These are phyloP conservation scores for Chaetomium tenue DNA, from an alignment of 495 filamentous ascomycete species.

Conservation along the genomic window DNA sequence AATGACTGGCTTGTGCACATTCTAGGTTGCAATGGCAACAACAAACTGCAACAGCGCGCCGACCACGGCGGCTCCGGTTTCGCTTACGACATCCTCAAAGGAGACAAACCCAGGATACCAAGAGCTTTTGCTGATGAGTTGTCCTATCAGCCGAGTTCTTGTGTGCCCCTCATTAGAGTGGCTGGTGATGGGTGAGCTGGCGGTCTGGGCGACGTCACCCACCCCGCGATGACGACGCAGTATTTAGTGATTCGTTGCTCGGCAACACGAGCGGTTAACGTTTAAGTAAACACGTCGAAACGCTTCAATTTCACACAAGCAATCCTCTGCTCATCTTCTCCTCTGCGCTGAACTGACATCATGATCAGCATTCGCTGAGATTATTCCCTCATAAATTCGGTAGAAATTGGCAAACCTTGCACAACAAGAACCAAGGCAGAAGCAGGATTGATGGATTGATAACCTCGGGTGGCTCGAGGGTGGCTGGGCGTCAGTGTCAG, in stretches of 20 bases:
- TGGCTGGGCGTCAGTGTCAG: not conserved
- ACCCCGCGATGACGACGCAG: not conserved
- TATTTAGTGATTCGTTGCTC: constrained; percentile 15
- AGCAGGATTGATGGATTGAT: not conserved
- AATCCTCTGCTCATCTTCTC: not conserved
- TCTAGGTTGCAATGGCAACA: too few species aligned
- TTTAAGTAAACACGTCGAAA: not conserved
- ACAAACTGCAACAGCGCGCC: not conserved
- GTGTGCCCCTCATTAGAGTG: constrained; percentile 1
- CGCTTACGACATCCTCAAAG: not conserved
- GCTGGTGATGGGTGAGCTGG: constrained; percentile 17
- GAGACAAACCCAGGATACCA: not conserved
- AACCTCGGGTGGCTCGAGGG: not conserved
- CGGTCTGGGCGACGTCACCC: constrained; percentile 9
- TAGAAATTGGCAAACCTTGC: not conserved
- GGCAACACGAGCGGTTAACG: constrained; percentile 15
- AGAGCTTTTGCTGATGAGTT: not conserved
- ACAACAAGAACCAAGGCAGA: not conserved
- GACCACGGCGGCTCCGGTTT: not conserved
- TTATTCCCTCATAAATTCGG: not conserved
- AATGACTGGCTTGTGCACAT: too few species aligned
- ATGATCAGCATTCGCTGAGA: not conserved
- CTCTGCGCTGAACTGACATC: not conserved
- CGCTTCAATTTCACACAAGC: not conserved
- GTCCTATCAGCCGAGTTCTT: not conserved